Percentiles rank a stretch among this genome's conserved stretches.
Evolutionary conservation across 2,329 filamentous ascomycete species (phyloP).

Genomic region (Cordyceps farinosa): DNA sequence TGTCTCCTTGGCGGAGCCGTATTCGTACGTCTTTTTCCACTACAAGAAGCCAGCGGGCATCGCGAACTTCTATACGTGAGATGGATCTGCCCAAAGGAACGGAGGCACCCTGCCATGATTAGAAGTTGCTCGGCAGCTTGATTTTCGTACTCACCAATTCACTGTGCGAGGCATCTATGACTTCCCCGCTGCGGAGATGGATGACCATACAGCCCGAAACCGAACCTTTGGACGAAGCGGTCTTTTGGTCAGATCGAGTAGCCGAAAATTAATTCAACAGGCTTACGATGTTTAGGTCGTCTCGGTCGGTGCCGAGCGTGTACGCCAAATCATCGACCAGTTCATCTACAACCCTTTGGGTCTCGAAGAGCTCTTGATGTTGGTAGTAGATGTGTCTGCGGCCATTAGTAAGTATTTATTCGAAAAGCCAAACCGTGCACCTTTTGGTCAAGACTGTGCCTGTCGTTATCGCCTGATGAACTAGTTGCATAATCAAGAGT

Average conservation of each 20-base stretch:
- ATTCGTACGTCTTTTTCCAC: slow-evolving; percentile 70
- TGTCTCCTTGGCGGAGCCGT: not conserved
- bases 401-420: not conserved
- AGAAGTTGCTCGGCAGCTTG: slow-evolving; percentile 18
- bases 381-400: slow-evolving; percentile 76
- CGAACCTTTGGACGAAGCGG: slow-evolving; percentile 70
- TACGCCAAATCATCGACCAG: slow-evolving; percentile 72
- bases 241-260: slow-evolving; percentile 40
- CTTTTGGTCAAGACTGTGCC: slow-evolving; percentile 29
- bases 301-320: slow-evolving; percentile 62
- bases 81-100: slow-evolving; percentile 55
- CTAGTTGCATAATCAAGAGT: slow-evolving; percentile 55
- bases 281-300: slow-evolving; percentile 66
- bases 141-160: slow-evolving; percentile 26
- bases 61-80: slow-evolving; percentile 45
- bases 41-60: slow-evolving; percentile 62
- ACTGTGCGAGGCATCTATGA: slow-evolving; percentile 30
- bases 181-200: slow-evolving; percentile 41
- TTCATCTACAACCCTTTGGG: slow-evolving; percentile 64
- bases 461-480: slow-evolving; percentile 55
- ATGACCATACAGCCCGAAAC: slow-evolving; percentile 57
- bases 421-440: too few species aligned
- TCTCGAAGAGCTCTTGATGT: slow-evolving; percentile 66
- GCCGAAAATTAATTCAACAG: not conserved
- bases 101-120: slow-evolving; percentile 49